These are phyloP conservation scores for Paraphaeosphaeria sporulosa DNA, from an alignment of 2,329 filamentous ascomycete species.

Conservation along the genomic window DNA sequence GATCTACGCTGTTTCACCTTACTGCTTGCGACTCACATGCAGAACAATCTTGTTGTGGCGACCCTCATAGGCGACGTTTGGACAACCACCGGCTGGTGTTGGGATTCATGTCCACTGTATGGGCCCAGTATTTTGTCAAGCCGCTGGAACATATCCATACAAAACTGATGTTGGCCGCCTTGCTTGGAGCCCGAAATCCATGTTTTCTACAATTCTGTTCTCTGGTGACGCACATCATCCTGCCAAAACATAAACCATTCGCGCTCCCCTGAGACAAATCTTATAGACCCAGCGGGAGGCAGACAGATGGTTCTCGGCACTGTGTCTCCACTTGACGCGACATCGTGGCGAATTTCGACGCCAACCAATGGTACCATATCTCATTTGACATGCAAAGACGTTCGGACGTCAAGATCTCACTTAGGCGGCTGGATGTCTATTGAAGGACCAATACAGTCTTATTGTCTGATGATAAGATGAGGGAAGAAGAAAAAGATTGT, in stretches of 20 bases:
- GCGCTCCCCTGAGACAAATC: neutral
- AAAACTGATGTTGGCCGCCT: neutral
- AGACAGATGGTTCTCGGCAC: neutral
- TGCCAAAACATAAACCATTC: neutral
- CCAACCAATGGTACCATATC: slow-evolving; percentile 33
- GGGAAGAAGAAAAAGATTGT: no score
- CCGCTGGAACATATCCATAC: neutral
- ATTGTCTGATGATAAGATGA: no score
- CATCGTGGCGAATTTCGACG: slow-evolving; percentile 17
- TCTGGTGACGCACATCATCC: neutral
- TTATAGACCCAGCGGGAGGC: neutral
- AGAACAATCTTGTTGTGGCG: neutral
- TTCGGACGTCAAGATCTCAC: no score
- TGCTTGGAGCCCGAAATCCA: neutral
- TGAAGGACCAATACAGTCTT: no score
- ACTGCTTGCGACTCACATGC: neutral
- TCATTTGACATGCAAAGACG: no score
- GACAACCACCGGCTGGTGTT: neutral
- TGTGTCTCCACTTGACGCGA: neutral
- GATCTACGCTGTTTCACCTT: neutral
- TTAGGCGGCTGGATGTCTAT: no score
- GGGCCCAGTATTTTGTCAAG: neutral
- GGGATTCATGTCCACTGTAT: neutral
- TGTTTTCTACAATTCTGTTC: neutral
- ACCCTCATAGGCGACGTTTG: neutral